phyloP scores from a whole-genome alignment of 441 rosid species.

The Erodium texanum region DNA sequence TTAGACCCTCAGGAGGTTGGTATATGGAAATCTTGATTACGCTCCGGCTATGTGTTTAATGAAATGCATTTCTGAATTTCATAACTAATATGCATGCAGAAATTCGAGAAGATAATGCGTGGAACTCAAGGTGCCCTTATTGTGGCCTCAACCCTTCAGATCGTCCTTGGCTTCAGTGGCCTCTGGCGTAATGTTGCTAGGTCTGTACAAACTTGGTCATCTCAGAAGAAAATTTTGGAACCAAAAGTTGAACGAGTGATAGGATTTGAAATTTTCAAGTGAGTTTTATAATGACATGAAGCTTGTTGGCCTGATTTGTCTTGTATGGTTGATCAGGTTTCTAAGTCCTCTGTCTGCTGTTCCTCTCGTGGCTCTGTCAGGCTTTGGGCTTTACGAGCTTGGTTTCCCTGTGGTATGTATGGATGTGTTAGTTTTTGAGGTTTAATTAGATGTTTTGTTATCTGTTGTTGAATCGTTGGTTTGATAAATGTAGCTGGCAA shows the following conservation, averaged over 20 bases:
- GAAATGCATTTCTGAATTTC: background rate
- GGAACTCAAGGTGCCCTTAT: conserved; percentile 87
- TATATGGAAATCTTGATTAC: conserved; percentile 16
- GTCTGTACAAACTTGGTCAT: conserved; percentile 25
- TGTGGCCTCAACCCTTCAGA: conserved; percentile 88
- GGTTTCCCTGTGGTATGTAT: conserved; percentile 86
- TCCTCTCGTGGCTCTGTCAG: conserved; percentile 72
- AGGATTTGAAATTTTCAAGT: too few relatives aligned
- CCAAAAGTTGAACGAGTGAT: too few relatives aligned
- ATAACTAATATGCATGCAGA: conserved; percentile 34
- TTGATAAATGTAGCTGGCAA: conserved; percentile 52
- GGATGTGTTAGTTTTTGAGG: background rate
- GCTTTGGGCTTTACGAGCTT: conserved; percentile 82
- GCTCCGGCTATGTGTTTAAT: background rate
- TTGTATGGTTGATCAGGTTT: conserved; percentile 43
- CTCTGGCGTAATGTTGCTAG: conserved; percentile 91
- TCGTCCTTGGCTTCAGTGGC: conserved; percentile 92
- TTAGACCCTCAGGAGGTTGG: conserved; percentile 64
- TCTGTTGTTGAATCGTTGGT: conserved; percentile 11
- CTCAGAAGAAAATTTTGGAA: too few relatives aligned
- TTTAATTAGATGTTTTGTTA: conserved; percentile 5
- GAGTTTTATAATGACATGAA: too few relatives aligned
- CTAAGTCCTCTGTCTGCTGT: conserved; percentile 82
- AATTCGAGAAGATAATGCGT: conserved; percentile 73
- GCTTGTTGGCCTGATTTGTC: background rate